Percentiles rank a stretch among this genome's conserved stretches.
These are phyloP conservation scores for Malus hybrid DNA, from an alignment of 331 rosid genomes.

Conservation along the genomic window DNA sequence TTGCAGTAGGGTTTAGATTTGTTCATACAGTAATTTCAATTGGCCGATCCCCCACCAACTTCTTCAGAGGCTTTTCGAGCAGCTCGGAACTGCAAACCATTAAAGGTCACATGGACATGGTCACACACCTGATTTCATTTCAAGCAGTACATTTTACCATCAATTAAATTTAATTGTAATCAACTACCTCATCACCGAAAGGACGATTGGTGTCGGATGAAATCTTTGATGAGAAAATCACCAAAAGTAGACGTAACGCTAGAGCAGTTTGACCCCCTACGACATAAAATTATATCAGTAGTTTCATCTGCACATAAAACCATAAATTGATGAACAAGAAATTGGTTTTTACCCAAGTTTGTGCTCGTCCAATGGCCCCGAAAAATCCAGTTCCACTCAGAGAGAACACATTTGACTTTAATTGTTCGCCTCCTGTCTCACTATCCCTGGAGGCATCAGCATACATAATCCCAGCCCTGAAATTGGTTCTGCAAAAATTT, in stretches of 20 bases:
- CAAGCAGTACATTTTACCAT: not conserved
- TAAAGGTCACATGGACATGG: not conserved
- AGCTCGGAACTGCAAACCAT: constrained; percentile 58
- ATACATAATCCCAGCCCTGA: constrained; percentile 98
- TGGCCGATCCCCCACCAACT: constrained; percentile 84
- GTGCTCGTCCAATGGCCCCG: constrained; percentile 87
- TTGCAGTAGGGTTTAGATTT: not conserved
- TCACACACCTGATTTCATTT: not conserved
- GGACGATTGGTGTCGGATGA: constrained; percentile 73
- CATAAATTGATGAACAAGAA: not conserved
- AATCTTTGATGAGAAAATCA: constrained; percentile 73
- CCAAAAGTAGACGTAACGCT: constrained; percentile 79
- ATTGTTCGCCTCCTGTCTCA: constrained; percentile 35
- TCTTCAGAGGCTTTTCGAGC: constrained; percentile 86
- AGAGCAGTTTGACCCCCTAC: constrained; percentile 89
- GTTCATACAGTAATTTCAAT: constrained; percentile 85
- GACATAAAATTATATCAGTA: not conserved
- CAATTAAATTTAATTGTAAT: not conserved
- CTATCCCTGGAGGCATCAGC: constrained; percentile 27
- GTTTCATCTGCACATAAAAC: not conserved
- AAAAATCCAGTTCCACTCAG: constrained; percentile 77
- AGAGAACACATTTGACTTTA: constrained; percentile 72
- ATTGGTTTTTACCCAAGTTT: constrained; percentile 56
- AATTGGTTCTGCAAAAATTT: constrained; percentile 59
- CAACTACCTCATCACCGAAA: constrained; percentile 78